A percentile compares a stretch with the other conserved stretches of the same genome.
phyloP scores from a whole-genome alignment of 495 filamentous ascomycete species.

The Hypoxylon lienhwacheense region DNA sequence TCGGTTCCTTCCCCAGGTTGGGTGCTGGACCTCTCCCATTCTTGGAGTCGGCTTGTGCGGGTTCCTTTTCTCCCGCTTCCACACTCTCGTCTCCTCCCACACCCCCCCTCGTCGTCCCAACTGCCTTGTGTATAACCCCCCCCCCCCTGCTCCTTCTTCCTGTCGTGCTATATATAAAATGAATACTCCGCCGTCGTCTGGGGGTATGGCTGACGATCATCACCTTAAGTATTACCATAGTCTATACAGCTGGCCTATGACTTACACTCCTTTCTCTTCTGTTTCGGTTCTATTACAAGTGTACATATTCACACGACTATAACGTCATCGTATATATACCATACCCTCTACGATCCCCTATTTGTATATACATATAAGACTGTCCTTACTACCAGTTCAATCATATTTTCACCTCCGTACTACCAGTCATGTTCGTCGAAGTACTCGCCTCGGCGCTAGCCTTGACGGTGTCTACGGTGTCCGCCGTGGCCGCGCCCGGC shows the following conservation, averaged over 20 bases:
- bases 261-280: constrained; percentile 30
- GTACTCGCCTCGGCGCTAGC: constrained; percentile 28
- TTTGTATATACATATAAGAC: constrained; percentile 17
- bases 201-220: constrained; percentile 23
- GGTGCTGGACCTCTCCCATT: constrained; percentile 24
- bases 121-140: not conserved
- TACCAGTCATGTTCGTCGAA: constrained; percentile 57
- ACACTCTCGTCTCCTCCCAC: not conserved
- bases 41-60: constrained; percentile 13
- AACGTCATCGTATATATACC: constrained; percentile 1
- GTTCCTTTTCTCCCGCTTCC: not conserved
- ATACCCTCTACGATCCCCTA: not conserved
- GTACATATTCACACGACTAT: constrained; percentile 25
- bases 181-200: constrained; percentile 11
- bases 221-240: constrained; percentile 24
- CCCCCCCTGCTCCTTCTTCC: no score
- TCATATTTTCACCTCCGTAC: no score
- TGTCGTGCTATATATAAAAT: constrained; percentile 17
- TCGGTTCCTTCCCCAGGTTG: constrained; percentile 27
- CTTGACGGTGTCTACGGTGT: constrained; percentile 24
- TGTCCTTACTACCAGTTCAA: constrained; percentile 59
- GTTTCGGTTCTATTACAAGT: constrained; percentile 33
- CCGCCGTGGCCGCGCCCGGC: constrained; percentile 39
- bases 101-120: not conserved
- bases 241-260: constrained; percentile 30